These are phyloP conservation scores for Boletus rubescentipes DNA, from an alignment of 768 basidiomycete species.

Conservation along the genomic window DNA sequence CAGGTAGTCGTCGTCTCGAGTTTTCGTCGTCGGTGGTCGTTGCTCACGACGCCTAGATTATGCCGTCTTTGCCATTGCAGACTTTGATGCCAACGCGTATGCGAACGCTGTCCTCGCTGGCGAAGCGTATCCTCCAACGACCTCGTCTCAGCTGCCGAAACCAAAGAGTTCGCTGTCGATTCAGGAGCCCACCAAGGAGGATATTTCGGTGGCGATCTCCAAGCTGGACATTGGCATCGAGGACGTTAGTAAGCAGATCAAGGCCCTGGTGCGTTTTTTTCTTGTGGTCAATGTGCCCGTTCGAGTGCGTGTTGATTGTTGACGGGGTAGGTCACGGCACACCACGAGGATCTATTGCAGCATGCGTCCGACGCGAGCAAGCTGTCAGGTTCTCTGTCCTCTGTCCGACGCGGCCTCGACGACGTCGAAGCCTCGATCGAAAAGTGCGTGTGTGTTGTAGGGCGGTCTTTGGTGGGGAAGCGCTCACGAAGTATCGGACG, in stretches of 20 bases:
- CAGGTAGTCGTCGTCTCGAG: slow-evolving; percentile 16
- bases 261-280: slow-evolving; percentile 60
- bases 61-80: slow-evolving; percentile 64
- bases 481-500: no score
- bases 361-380: slow-evolving; percentile 75
- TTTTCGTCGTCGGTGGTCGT: background rate
- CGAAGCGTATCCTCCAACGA: slow-evolving; percentile 62
- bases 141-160: slow-evolving; percentile 26
- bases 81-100: slow-evolving; percentile 88
- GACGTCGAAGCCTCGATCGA: slow-evolving; percentile 77
- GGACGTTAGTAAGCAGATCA: slow-evolving; percentile 89
- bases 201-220: slow-evolving; percentile 85
- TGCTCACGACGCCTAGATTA: slow-evolving; percentile 52
- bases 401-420: slow-evolving; percentile 65
- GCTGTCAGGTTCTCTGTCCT: slow-evolving; percentile 67
- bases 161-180: slow-evolving; percentile 23
- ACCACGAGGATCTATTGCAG: slow-evolving; percentile 79
- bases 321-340: slow-evolving; percentile 64
- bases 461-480: no score
- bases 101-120: slow-evolving; percentile 89
- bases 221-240: slow-evolving; percentile 88
- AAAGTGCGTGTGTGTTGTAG: slow-evolving; percentile 52
- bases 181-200: slow-evolving; percentile 70
- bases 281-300: no score
- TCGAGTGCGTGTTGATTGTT: background rate